Base-by-base conservation (phyloP, 2,329 filamentous ascomycete species). In the Diaporthe vexans region DNA sequence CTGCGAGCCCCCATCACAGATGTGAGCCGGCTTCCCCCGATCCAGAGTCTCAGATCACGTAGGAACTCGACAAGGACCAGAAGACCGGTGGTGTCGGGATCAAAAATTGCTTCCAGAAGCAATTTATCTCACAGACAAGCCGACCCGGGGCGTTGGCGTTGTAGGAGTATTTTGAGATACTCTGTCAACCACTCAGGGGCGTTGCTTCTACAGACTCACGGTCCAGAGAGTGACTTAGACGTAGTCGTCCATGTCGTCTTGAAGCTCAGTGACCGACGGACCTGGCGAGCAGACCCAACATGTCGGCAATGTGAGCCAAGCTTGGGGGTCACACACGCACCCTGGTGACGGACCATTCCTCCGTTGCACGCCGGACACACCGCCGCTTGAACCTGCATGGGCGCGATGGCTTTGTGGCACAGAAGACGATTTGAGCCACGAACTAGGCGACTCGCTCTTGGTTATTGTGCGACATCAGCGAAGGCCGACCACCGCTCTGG, bases 401-500 rank as follows among this genome's bases (percentile, higher is more conserved):
- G 2, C 11, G 33, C 48, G 4, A 13, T 40, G 33, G n/a, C 8
- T 54, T n/a, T n/a, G 17, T 48, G 46, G 21, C 29, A 9, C 19
- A 52, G 11, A 52, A 35, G 11, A 37, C 11, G 61, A 52, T 35
- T 37, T 19, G 29, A 15, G 63, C 11, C 29, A 46, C 29, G 17
- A 52, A 52, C 3, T n/a, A 4, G n/a, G 48, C 48, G 35, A 8
- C 29, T 17, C n/a, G 48, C 33, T 33, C 46, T 52, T 21, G 46
- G 33, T 24, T 33, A 19, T 67, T 13, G 8, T 21, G 35, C 46
- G 63, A 26, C 63, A 51, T 5, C 40, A 24, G 43, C 26, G 43
- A 48, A 33, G 59, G 48, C 46, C 29, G 40, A 13, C 59, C 40
- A 40, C 37, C 58, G 43, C 61, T 51, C 61, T 51, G 61, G 26